phyloP scores from a whole-genome alignment of 305 asterid genomes.

The Salvia sclarea region DNA sequence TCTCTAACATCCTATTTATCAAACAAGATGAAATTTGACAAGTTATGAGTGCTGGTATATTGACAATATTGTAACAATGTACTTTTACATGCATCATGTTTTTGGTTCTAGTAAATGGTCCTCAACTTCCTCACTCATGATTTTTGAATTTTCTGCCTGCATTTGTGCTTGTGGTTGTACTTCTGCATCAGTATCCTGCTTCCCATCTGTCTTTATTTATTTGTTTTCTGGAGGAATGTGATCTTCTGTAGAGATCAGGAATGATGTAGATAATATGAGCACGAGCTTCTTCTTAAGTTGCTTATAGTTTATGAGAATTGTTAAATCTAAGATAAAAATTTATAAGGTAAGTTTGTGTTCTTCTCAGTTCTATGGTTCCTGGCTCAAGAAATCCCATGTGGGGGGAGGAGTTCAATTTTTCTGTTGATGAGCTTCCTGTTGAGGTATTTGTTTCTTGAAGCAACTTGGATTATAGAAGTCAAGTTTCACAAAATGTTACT shows the following conservation, averaged over 20 bases:
- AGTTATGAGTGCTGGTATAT: not conserved
- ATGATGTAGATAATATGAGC: not conserved
- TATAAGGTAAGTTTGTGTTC: conserved; percentile 28
- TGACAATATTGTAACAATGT: not conserved
- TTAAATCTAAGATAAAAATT: conserved; percentile 23
- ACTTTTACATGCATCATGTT: not conserved
- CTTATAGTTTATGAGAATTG: conserved; percentile 9
- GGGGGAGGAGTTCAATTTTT: conserved; percentile 97
- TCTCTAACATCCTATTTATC: conserved; percentile 17
- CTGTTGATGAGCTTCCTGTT: conserved; percentile 90
- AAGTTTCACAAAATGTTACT: not conserved
- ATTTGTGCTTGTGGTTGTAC: not conserved
- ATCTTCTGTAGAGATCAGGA: conserved; percentile 1
- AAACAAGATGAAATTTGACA: not conserved
- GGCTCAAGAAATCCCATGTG: conserved; percentile 99
- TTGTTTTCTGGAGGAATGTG: not conserved
- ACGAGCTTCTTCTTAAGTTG: not conserved
- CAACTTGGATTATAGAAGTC: conserved; percentile 5
- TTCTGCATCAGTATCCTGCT: not conserved
- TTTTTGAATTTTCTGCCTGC: conserved; percentile 18
- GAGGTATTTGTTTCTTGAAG: conserved; percentile 51
- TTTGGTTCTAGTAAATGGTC: not conserved
- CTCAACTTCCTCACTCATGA: not conserved
- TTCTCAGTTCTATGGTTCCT: conserved; percentile 92
- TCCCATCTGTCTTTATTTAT: not conserved